Base-by-base conservation (phyloP, 169 alveolate species). In the Eimeria tenella region DNA sequence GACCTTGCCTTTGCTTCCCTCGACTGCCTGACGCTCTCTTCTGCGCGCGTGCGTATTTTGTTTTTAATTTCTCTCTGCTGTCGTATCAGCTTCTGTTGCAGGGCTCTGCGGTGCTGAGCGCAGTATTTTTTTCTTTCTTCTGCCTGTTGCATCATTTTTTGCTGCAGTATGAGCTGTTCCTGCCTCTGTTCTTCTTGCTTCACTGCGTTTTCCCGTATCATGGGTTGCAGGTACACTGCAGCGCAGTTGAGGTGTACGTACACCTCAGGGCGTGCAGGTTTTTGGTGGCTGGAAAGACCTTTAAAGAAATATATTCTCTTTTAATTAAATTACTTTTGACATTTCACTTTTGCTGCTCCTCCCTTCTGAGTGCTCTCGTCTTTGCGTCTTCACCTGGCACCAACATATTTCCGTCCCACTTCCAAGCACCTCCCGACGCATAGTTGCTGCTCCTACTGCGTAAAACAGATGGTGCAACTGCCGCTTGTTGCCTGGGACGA, bases 21-120 rank as follows among this genome's bases (percentile, higher is more conserved):
- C 77, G 90, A 83, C 31, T 83, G 90, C 50, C 90, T 56, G 60
- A 83, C 77, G 77, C 90, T 83, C 79, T 83, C 90, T 49, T 83
- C 90, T n/a, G 90, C 90, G 21, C 58, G 90, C 75, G 25, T 83
- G n/a, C 90, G 11, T 83, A 83, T 83, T 63, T 60, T 83, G 11
- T 60, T 50, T 42, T 83, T 60, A n/a, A 83, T 83, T 50, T 83
- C 90, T 10, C 50, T 74, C 75, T 83, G 90, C 90, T 83, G 73
- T 62, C 58, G 90, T 21, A 83, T 25, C 63, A 83, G 90, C 58
- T 75, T 74, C 58, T 83, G 73, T 75, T 83, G 90, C 52, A 83
- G 75, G 49, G 75, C 73, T n/a, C 50, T 83, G 42, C 90, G 90
- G 60, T 83, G 90, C 15, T 58, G 68, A 56, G 90, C 75, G 62